These are phyloP conservation scores for Pleurotus giganteus DNA, from an alignment of 768 basidiomycete genomes.

Conservation along the genomic window DNA sequence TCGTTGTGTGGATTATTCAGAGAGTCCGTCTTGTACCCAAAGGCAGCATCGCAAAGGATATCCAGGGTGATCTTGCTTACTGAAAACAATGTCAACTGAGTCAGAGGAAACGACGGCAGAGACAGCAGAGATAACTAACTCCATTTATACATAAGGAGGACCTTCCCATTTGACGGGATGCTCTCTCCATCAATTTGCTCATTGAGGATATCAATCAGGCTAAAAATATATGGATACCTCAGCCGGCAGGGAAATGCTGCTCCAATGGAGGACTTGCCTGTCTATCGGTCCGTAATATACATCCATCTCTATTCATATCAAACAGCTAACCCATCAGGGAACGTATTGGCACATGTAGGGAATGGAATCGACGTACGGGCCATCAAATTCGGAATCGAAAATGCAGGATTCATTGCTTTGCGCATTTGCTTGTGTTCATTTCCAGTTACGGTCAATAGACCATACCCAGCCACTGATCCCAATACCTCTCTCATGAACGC, in stretches of 20 bases:
- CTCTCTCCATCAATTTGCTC: conserved; percentile 25
- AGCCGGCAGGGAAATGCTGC: no score
- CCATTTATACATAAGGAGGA: conserved; percentile 41
- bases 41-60: conserved; percentile 49
- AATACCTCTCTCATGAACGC: conserved; percentile 39
- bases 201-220: conserved; percentile 36
- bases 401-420: conserved; percentile 50
- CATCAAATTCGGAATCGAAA: conserved; percentile 41
- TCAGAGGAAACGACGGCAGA: not conserved
- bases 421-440: conserved; percentile 49
- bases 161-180: conserved; percentile 21
- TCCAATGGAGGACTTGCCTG: conserved; percentile 19
- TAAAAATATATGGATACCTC: conserved; percentile 13
- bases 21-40: conserved; percentile 45
- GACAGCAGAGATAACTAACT: conserved; percentile 29
- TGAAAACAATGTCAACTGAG: conserved; percentile 13
- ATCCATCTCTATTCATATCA: conserved; percentile 32
- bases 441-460: conserved; percentile 46
- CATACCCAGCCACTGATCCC: conserved; percentile 42
- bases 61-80: conserved; percentile 53
- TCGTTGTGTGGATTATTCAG: conserved; percentile 45
- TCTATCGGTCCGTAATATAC: conserved; percentile 49
- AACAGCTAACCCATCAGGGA: not conserved
- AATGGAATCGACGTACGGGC: conserved; percentile 30
- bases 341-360: not conserved